phyloP scores from a whole-genome alignment of 495 filamentous ascomycete species.

The Hyaloscypha hepaticicola region DNA sequence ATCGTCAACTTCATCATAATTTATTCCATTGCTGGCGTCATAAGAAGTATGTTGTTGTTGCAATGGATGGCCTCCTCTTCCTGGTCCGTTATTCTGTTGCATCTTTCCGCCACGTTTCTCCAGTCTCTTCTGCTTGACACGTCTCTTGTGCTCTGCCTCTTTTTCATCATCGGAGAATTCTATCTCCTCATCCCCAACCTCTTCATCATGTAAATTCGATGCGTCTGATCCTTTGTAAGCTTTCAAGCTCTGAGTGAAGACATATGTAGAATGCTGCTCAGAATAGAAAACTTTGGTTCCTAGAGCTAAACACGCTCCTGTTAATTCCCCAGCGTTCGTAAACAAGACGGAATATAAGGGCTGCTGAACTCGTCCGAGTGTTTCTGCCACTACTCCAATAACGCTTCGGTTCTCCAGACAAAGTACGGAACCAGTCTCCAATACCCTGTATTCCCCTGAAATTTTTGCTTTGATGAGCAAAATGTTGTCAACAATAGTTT shows the following conservation, averaged over 20 bases:
- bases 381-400: constrained; percentile 77
- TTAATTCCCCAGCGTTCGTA: constrained; percentile 61
- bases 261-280: constrained; percentile 67
- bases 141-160: constrained; percentile 75
- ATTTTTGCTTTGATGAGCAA: constrained; percentile 77
- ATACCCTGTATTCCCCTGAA: constrained; percentile 76
- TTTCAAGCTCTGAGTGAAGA: constrained; percentile 80
- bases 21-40: constrained; percentile 33
- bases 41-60: constrained; percentile 34
- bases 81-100: constrained; percentile 31
- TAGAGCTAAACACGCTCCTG: constrained; percentile 57
- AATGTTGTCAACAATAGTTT: constrained; percentile 71
- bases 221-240: constrained; percentile 83
- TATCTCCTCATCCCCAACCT: constrained; percentile 77
- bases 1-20: constrained; percentile 52
- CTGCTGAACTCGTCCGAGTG: constrained; percentile 75
- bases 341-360: constrained; percentile 81
- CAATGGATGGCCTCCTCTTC: constrained; percentile 33
- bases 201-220: constrained; percentile 91
- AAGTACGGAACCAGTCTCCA: constrained; percentile 79
- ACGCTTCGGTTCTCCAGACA: constrained; percentile 74
- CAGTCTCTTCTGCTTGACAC: constrained; percentile 60
- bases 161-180: constrained; percentile 97
- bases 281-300: constrained; percentile 78
- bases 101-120: constrained; percentile 48